Base-by-base conservation (phyloP, 345 rosid species). In the Linum trigynum region DNA sequence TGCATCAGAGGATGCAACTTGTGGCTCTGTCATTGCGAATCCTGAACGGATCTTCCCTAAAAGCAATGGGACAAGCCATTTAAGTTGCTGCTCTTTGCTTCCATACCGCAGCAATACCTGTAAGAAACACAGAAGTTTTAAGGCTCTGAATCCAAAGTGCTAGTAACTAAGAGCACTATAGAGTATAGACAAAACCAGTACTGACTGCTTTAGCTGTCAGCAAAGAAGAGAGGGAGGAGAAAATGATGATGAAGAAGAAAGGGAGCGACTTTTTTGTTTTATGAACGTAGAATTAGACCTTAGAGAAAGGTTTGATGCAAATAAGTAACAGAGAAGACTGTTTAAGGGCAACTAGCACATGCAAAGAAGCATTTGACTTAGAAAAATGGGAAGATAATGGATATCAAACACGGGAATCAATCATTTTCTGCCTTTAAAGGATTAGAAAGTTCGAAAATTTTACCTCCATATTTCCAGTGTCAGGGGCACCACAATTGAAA, bases 401-500 rank as follows among this genome's bases (percentile, higher is more conserved):
- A 14, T 0, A 16, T 16, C 9, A 61, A 38, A 51, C 62, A 64
- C 15, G 15, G 53, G 1, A 61, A 67, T 61, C 12, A 61, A 58
- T 62, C 0, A 39, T 65, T 39, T 38, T 40, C 51, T 23, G 55
- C 64, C 58, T 7, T 7, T 1, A 59, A 58, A 17, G 36, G 67
- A 57, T 60, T 42, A 41, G 57, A 51, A 65, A 45, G 15, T 35
- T 64, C 57, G 39, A 17, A 12, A 23, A 51, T 39, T 48, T 65
- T 85, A 90, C 99, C 99, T 94, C 99, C 99, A 90, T 94, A 80
- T 94, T 94, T 76, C 99, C 99, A 37, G 99, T 94, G 81, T 94
- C 99, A 9, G 99, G 99, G 48, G 99, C 96, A 70, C 95, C 83
- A 55, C 99, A 94, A 74, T 94, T 94, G 70, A 94, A 94, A 69